Conservation (phyloP, 2,329 filamentous ascomycete genomes). For the Thelonectria rubi region DNA sequence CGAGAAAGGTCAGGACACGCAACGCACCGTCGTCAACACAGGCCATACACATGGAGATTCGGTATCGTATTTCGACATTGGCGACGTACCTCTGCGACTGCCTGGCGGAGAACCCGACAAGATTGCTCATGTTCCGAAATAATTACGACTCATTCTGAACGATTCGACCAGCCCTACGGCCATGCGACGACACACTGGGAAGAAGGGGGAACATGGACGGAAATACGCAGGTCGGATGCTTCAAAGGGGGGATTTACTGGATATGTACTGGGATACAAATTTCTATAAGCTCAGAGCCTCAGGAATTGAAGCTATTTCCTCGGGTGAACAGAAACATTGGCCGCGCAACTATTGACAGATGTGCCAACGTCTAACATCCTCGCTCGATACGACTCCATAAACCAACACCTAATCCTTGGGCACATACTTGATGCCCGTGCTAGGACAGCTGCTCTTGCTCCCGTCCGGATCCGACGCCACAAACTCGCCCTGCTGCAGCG, state of each 20-base stretch:
- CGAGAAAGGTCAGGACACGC: neutral
- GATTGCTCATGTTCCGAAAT: neutral
- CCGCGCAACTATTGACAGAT: neutral
- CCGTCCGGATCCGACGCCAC: conserved; percentile 65
- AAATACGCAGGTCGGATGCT: too few species aligned
- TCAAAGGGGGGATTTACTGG: too few species aligned
- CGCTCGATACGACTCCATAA: too few species aligned
- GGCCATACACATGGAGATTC: neutral
- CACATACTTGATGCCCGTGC: conserved; percentile 42
- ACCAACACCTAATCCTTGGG: conserved; percentile 39
- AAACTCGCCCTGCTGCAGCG: conserved; percentile 68
- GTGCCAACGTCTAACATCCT: too few species aligned
- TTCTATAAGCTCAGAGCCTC: too few species aligned
- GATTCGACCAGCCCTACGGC: neutral
- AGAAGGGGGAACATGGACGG: too few species aligned
- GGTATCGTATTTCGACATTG: neutral
- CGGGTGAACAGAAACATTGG: too few species aligned
- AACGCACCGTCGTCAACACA: neutral
- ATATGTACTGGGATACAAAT: too few species aligned
- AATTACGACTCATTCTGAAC: too few species aligned
- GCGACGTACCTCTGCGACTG: neutral
- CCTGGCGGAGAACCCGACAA: neutral
- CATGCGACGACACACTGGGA: neutral
- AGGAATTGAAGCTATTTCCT: too few species aligned
- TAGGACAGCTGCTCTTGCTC: conserved; percentile 65